Percentiles rank a stretch among this genome's conserved stretches.
Evolutionary conservation across 2,329 filamentous ascomycete genomes (phyloP).

Genomic region (Parastagonospora nodorum): DNA sequence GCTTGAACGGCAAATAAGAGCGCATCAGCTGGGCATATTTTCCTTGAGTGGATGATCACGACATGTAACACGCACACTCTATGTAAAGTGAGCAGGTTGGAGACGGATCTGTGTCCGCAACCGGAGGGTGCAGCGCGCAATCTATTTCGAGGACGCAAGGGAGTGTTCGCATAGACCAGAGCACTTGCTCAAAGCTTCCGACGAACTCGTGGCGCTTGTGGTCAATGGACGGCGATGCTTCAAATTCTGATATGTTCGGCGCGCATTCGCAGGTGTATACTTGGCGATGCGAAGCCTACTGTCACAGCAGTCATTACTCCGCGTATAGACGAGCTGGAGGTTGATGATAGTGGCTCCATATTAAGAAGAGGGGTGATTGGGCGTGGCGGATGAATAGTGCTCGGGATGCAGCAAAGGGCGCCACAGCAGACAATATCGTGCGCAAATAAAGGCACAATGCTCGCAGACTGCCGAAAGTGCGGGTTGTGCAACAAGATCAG

Average conservation of each 20-base stretch:
- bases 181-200: not conserved
- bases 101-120: conserved; percentile 22
- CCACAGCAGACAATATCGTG: not conserved
- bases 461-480: conserved; percentile 9
- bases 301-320: not conserved
- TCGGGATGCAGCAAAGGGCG: conserved; percentile 3
- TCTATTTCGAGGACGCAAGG: conserved; percentile 5
- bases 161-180: not conserved
- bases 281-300: not conserved
- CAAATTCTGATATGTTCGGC: not conserved
- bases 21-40: no score
- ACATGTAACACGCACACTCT: conserved; percentile 9
- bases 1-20: no score
- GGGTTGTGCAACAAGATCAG: conserved; percentile 1
- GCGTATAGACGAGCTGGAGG: conserved; percentile 3
- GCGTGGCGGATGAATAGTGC: conserved; percentile 24
- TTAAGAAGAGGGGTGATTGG: conserved; percentile 29
- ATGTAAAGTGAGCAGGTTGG: conserved; percentile 18
- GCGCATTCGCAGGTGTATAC: not conserved
- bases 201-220: no score
- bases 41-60: not conserved
- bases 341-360: conserved; percentile 24
- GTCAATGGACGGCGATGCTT: not conserved
- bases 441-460: conserved; percentile 2
- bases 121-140: conserved; percentile 16